Evolutionary conservation across 306 rosid species (phyloP), one percentile per base, ranked within the genome.

Genomic region (Cucumis melo): DNA sequence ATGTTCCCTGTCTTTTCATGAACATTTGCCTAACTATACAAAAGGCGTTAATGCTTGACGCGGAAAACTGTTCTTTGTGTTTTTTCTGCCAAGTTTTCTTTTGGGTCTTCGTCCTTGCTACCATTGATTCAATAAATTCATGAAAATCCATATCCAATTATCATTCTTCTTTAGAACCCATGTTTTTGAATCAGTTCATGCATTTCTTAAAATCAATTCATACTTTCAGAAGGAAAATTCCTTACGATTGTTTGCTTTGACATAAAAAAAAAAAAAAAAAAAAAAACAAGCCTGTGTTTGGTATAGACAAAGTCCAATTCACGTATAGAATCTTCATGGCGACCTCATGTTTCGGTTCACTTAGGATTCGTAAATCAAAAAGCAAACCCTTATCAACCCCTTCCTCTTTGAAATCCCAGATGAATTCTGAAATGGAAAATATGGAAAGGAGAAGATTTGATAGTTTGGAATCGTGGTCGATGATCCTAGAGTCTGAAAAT

Each of bases 381-480:
- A 84, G 89, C 68, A 93, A 89, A 76, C 78, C 86, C 51, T 81
- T 85, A n/a, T 81, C 87, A 65, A 86, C 67, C 39, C 72, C 91
- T 72, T 80, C 94, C 10, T 82, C 91, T 0, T 83, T 93, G n/a
- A 91, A 80, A 70, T 16, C 82, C 36, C 83, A 80, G 80, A 53
- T 80, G 79, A 80, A 87, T 76, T 86, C 87, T 16, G 94, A 91
- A 10, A 76, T 84, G 80, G 87, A 91, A 74, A 91, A 76, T 80
- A 80, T 93, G 97, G 98, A 93, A 54, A 84, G 98, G 79, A 91
- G 58, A 84, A 85, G 98, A 71, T 93, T 91, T 79, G 98, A 93
- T 67, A 91, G 98, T 85, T 19, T 93, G 91, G 98, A 93, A n/a
- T 93, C 98, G 42, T 93, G 98, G 97, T 93, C 98, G 2, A 87